Evolutionary conservation across 495 filamentous ascomycete species (phyloP), one percentile per base, ranked within the genome.

Genomic region (Chaetomium cochliodes): DNA sequence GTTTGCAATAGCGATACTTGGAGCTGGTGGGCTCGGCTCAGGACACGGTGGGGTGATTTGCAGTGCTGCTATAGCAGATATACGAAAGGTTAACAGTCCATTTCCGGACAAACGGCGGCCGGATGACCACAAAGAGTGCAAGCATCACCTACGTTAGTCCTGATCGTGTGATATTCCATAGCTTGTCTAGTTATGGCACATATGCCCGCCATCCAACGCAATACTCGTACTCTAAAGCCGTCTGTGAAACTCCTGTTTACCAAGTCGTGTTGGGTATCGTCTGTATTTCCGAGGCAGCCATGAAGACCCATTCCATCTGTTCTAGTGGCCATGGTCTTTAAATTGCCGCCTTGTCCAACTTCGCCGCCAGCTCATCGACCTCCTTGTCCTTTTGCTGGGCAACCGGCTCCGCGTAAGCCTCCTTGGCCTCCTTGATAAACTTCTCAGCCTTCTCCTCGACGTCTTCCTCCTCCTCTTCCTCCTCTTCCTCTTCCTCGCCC

Each of bases 361-460:
- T 80, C 69, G 88, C 86, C 9, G 92, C 90, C 65, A 97, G 79
- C 20, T 86, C 86, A 72, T 97, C 93, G 42, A 97, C 90, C 30
- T 88, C 87, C 69, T 82, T 80, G 74, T 96, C 91, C 72, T 92
- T 82, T 72, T 84, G 77, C 76, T 91, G 85, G 15, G 85, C 80
- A 12, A 88, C 87, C 55, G 89, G 86, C 78, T 90, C 81, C 58
- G 90, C 83, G 77, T 94, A 90, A 7, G 87, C 90, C 69, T 83
- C 79, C 50, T 92, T 85, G 25, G 87, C 86, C 65, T 90, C 87
- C 74, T 89, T 86, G 62, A 91, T 70, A 0, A 88, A 73, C 71
- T 80, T 88, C 77, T 87, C 87, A 33, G 83, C 82, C 72, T 79
- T 77, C 72, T 88, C 85, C 69, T 89, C 75, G 9, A 78, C 78